Evolutionary conservation across 805 yeast genomes (phyloP).

Genomic region (Candida awuae): DNA sequence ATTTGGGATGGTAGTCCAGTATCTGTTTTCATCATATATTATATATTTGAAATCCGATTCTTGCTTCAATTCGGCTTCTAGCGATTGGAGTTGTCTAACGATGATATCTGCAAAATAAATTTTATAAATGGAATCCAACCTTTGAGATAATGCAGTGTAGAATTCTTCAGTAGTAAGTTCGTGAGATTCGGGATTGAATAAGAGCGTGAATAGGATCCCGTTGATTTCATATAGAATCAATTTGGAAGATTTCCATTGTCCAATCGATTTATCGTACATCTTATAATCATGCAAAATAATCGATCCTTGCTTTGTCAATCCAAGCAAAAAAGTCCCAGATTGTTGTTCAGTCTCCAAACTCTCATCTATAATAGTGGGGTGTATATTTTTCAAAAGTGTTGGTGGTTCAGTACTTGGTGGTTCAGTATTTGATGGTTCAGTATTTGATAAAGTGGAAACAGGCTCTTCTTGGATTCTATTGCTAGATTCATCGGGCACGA

Average conservation of each 20-base stretch:
- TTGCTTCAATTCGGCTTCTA: constrained; percentile 14
- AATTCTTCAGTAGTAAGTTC: constrained; percentile 2
- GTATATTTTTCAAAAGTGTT: constrained; percentile 1
- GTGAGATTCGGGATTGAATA: constrained; percentile 12
- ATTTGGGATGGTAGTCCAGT: constrained; percentile 24
- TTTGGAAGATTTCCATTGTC: constrained; percentile 8
- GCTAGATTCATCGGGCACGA: no score
- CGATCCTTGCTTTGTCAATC: constrained; percentile 17
- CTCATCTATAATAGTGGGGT: constrained; percentile 4
- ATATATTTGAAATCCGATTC: constrained; percentile 19
- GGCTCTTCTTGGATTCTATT: no score
- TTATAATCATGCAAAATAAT: constrained; percentile 14
- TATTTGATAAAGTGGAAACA: no score
- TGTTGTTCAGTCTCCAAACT: constrained; percentile 9
- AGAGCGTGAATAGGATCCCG: constrained; percentile 23
- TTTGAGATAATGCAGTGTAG: constrained; percentile 13
- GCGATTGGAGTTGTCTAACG: constrained; percentile 19
- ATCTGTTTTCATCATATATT: constrained; percentile 16
- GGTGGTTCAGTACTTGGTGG: constrained; percentile 1
- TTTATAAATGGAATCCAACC: constrained; percentile 19
- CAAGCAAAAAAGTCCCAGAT: constrained; percentile 23
- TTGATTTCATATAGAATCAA: constrained; percentile 25
- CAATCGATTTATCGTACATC: constrained; percentile 5
- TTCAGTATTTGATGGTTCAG: no score
- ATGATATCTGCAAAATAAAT: constrained; percentile 23